These are phyloP conservation scores for Neobulgaria alba DNA, from an alignment of 2,329 filamentous ascomycete species.

Conservation along the genomic window DNA sequence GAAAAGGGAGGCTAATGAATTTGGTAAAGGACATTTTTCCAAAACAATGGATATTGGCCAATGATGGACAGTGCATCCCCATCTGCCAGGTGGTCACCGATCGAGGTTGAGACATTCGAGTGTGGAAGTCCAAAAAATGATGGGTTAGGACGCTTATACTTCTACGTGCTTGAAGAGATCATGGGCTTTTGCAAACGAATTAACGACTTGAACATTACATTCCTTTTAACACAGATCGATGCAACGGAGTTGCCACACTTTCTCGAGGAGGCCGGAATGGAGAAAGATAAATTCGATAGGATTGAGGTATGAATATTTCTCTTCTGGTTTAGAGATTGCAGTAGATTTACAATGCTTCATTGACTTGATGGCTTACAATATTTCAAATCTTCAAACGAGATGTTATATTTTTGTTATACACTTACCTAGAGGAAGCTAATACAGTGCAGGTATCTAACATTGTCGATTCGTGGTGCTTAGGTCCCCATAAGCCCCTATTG, in stretches of 20 bases:
- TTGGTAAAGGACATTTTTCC: neutral
- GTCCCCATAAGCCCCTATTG: neutral
- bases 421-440: too few relatives aligned
- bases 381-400: too few relatives aligned
- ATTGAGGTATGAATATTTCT: neutral
- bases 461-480: neutral
- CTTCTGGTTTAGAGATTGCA: neutral
- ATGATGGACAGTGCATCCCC: neutral
- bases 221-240: neutral
- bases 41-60: neutral
- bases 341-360: neutral
- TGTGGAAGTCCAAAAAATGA: neutral
- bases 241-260: neutral
- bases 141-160: neutral
- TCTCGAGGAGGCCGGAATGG: neutral
- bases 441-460: slow-evolving; percentile 2
- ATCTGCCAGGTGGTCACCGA: neutral
- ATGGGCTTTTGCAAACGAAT: neutral
- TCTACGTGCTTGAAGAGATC: neutral
- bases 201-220: neutral
- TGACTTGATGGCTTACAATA: too few relatives aligned
- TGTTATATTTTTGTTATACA: too few relatives aligned
- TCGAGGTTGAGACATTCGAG: neutral
- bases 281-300: neutral
- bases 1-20: neutral